Evolutionary conservation across 1,139 yeast genomes (phyloP), one percentile per base, ranked within the genome.

Genomic region (Suhomyces chickasaworum): DNA sequence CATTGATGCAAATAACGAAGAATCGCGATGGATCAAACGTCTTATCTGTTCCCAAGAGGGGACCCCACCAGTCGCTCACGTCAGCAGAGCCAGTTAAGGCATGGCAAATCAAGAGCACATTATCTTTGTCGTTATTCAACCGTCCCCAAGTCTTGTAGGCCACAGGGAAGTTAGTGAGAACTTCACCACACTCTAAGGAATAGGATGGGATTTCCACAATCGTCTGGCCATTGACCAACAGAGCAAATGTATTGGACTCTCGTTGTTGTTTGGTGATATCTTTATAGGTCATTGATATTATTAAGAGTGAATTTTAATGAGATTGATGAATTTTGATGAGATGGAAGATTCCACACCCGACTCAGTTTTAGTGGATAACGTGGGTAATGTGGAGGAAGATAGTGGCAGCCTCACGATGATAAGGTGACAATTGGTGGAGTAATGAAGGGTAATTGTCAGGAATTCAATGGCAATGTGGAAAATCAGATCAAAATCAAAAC

Each of bases 21-120:
- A 85, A 93, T 53, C 88, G 77, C 1, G 90, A 75, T 0, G 97
- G 96, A 66, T 93, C 99, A 66, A 93, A 90, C 1, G 98, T 95
- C 55, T 86, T 79, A 20, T 83, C 87, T 4, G 84, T 80, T 0
- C 99, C 99, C 39, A 93, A 71, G 29, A 93, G 69, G 0, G 99
- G 98, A 0, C 98, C 98, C 99, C 99, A 89, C 99, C 99, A 93
- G 61, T 93, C 99, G 39, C 86, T 80, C 16, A 91, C 97, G 62
- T 93, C 99, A 0, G 97, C 80, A 0, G 97, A 89, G 0, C 99
- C 99, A 0, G 98, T 90, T 50, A 93, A 73, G 0, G 99, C 99
- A 70, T 93, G 99, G 58, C 97, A 89, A 16, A 93, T 87, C 27
- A 93, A 83, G 70, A 93, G 71, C 48, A 84, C 91, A 61, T 93